phyloP scores from a whole-genome alignment of 139 green algal species.

The Marvania coccoides region DNA sequence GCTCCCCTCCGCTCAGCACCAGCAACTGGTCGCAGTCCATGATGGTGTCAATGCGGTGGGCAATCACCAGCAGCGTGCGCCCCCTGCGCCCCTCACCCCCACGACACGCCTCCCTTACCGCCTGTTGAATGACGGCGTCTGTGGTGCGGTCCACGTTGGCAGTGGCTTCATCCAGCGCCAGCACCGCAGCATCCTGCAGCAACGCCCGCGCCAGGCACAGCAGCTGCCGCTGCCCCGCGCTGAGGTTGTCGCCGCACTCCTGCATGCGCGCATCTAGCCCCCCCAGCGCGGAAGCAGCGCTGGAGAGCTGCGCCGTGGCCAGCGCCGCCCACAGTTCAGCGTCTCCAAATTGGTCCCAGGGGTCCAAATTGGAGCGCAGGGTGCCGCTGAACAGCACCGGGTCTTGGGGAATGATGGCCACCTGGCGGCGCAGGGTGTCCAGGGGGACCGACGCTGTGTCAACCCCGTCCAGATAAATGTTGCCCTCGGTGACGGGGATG shows the following conservation, averaged over 20 bases:
- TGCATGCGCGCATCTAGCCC: conserved; percentile 69
- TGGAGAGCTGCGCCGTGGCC: conserved; percentile 46
- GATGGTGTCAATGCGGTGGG: conserved; percentile 74
- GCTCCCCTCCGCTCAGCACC: conserved; percentile 53
- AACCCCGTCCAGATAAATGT: conserved; percentile 62
- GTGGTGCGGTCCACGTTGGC: conserved; percentile 82
- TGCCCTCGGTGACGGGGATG: conserved; percentile 58
- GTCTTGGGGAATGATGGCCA: conserved; percentile 80
- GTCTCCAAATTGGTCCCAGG: conserved; percentile 50
- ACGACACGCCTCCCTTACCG: not conserved
- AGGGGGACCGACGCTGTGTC: conserved; percentile 59
- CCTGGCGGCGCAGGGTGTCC: conserved; percentile 58
- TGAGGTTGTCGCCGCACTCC: conserved; percentile 76
- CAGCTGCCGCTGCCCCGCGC: conserved; percentile 80
- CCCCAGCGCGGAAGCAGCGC: conserved; percentile 28
- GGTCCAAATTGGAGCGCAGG: conserved; percentile 75
- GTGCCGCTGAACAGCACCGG: conserved; percentile 75
- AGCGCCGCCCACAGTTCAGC: conserved; percentile 60
- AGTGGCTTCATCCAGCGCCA: conserved; percentile 72
- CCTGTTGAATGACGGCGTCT: conserved; percentile 66
- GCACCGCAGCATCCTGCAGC: conserved; percentile 26
- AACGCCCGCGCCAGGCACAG: conserved; percentile 76
- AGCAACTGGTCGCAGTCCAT: conserved; percentile 78
- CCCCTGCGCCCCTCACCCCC: not conserved
- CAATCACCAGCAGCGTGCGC: conserved; percentile 76